Base-by-base conservation (phyloP, 2,329 filamentous ascomycete genomes). In the Paecilomyces sp. region DNA sequence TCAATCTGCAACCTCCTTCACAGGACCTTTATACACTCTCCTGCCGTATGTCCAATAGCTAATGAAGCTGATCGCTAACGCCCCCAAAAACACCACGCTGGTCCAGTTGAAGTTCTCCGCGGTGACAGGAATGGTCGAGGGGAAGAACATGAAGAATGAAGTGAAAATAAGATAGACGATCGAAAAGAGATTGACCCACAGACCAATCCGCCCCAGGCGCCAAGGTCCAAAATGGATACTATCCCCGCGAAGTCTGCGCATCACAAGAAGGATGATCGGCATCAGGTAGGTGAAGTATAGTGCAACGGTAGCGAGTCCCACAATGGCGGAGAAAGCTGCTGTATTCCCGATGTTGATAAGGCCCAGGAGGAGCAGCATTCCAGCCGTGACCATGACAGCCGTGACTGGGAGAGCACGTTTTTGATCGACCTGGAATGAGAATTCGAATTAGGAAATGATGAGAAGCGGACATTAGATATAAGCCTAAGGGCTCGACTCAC, bases 301-400 rank as follows among this genome's bases (percentile, higher is more conserved):
- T 7, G 76, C 75, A 5, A 72, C 71, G 28, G 78, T 71, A 1
- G 72, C 74, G 4, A 80, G 71, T 2, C 78, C 78, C 24, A 78
- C 66, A 53, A 80, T 75, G 58, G 76, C 76, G 60, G 75, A 74
- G 55, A 80, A 71, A 8, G 77, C 78, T 3, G 73, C 69, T 22
- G 71, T 68, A n/a, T 79, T 81, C 53, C 79, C 80, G 58, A 83
- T 77, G 64, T 82, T 82, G 72, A 83, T 81, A 25, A 83, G 69
- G 0, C 77, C 76, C 41, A 83, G 74, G 3, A 82, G 71, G 3
- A 73, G 69, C 18, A 77, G 76, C 47, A 77, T 71, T 11, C 75
- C 65, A 3, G 80, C 74, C 1, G 80, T 78, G 6, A 80, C 70
- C 57, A 79, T 66, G 58, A 83, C 77, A 1, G 79, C 74, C 56